Evolutionary conservation across 768 basidiomycete species (phyloP), one percentile per base, ranked within the genome.

Genomic region (Rhodosporidiobolus odoratus): DNA sequence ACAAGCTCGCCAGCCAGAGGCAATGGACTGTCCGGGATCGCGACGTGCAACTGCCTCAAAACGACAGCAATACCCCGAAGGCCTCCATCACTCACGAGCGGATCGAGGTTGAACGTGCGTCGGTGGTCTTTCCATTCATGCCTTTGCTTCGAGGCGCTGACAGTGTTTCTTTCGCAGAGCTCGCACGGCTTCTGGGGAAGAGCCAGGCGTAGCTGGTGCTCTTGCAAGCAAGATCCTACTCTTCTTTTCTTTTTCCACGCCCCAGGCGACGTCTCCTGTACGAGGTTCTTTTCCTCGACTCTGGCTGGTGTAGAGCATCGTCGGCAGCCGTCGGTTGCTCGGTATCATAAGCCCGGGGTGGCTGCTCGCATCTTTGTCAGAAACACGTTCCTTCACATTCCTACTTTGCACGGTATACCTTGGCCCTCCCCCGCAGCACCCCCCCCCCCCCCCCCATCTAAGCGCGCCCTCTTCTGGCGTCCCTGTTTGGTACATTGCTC

Each of bases 21-120:
- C 34, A 37, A 7, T 76, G 75, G 75, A 66, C 65, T 10, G 48
- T 76, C 52, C 43, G 62, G n/a, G 66, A 45, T 6, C 32, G 17
- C 4, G 66, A 59, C 47, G 68, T 76, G 27, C 54, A 71, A 56
- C 43, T 76, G 8, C 71, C 75, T 38, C 63, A 62, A 43, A 76
- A 76, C 62, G 75, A 72, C 21, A 66, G 65, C 66, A 76, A 76
- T 66, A 61, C 74, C 19, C 73, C 73, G 4, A 75, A 74, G 58
- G 67, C 65, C 25, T 58, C 61, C 27, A 71, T 76, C 41, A 69
- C 69, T 38, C 71, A 66, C 63, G 75, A 76, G 68, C 65, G 68
- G n/a, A 72, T 76, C 47, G 71, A 71, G 66, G 67, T 76, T 50
- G 66, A 71, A 35, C 73, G 75, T 76, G 37, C 62, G 75, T 72